Base-by-base conservation (phyloP, 1,139 yeast genomes). In the Starmera stellimalicola region DNA sequence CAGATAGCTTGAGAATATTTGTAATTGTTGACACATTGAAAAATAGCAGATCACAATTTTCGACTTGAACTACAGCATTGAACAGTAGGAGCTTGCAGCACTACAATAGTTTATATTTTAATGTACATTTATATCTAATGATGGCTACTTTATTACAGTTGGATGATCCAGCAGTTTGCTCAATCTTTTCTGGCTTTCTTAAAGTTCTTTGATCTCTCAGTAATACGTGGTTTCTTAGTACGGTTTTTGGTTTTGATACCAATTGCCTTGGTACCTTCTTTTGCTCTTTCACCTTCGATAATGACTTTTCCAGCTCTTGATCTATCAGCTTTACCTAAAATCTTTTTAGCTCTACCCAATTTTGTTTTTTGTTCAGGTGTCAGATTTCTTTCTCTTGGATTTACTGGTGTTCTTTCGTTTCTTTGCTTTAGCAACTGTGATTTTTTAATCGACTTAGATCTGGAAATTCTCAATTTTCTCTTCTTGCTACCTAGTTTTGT, bases 261-360 rank as follows among this genome's bases (percentile, higher is more conserved):
- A n/a, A 67, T 67, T 28, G 73, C 68, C 39, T 60, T 64, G 32
- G 63, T 72, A 28, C 87, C 93, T 57, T 73, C 78, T 40, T 62
- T 60, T n/a, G 95, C 87, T 57, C 95, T 79, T 44, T 70, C 65
- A 42, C 94, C 97, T 62, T 88, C 98, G 34, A 78, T 59, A 33
- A 65, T 64, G 28, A 55, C 44, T 41, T 62, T 62, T 32, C 80
- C 84, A 12, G 76, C 70, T 25, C 79, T 68, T 23, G 81, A 70
- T 48, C 83, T 71, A 51, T 83, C 95, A 33, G 88, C 84, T 52
- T 77, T 82, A 34, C 94, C 93, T 33, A 87, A 66, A 7, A 80
- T 65, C 36, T 73, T 65, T 50, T 70, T 70, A 16, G 93, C 94
- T 54, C 95, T 72, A 29, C 95, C 95, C 27, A 84, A 58, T 51